Base-by-base conservation (phyloP, 2,329 filamentous ascomycete species). In the Diaporthe capsici region DNA sequence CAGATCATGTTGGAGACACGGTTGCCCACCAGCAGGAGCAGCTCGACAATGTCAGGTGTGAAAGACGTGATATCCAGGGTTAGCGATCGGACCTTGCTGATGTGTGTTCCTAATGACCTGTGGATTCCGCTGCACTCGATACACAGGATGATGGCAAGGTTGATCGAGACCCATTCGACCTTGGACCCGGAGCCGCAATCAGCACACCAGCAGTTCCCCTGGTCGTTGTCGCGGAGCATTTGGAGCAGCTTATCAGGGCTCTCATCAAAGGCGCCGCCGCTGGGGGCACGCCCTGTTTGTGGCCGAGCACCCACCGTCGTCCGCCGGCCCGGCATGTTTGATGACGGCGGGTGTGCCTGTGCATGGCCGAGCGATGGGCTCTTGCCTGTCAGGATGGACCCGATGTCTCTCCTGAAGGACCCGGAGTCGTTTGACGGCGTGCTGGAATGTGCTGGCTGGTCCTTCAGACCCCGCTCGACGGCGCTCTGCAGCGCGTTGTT, bases 101-200 rank as follows among this genome's bases (percentile, higher is more conserved):
- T 98, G 84, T 99, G 97, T 2, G 97, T 99, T 17, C 97, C 97
- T 4, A 99, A 89, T 1, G 96, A 98, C 57, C 97, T 92, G 84
- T 99, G 97, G 77, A 99, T 98, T 78, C 97, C 97, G 82, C 96
- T 98, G 85, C 97, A 99, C 84, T 99, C 96, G 82, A 98, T 98
- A 86, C 97, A 99, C 28, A 99, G 90, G 72, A 99, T 93, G 76
- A 99, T 98, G 61, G 95, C 97, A 6, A 99, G 89, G 81, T 99
- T 99, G 85, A 99, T 98, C 0, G 97, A 98, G 39, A 98, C 97
- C 97, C 97, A 99, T 84, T 99, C 97, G 31, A 98, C 96, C 86
- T 98, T 98, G 81, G 92, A 91, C 47, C 94, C 93, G 10, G 95
- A 97, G 15, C 95, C 94, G 82, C 97, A 99, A 83, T 99, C 97